Evolutionary conservation across 2,329 filamentous ascomycete species (phyloP), one percentile per base, ranked within the genome.

Genomic region (Talaromyces rugulosus): DNA sequence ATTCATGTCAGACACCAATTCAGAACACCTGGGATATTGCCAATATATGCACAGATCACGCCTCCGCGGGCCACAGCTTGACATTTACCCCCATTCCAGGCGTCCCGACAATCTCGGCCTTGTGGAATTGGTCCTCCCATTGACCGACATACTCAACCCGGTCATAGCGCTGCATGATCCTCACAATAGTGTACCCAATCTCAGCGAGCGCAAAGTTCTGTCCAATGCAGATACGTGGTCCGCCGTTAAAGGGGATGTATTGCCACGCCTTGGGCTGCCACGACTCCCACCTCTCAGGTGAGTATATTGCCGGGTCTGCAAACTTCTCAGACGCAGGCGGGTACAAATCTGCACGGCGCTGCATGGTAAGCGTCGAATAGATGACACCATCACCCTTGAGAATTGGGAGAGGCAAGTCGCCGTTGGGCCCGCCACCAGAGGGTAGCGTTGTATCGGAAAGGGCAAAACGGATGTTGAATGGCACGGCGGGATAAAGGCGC

Each of bases 201-300:
- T 68, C 65, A 27, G 63, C 64, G 23, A 71, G 58, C 36, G 70
- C 70, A 64, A 70, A 71, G 30, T 70, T 63, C 44, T 71, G 67
- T n/a, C 69, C 70, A 44, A 72, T 65, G 47, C 68, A 72, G 36
- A 68, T 70, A 27, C 68, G 59, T 1, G 69, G 70, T 0, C 69
- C 70, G 42, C 64, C 68, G 58, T 69, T 69, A 65, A 70, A 75
- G 33, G 66, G 70, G 28, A 65, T 66, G 64, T 66, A 72, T 1
- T 78, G 78, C 81, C 81, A 84, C 12, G 68, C 66, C 65, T 79
- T 80, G 0, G 81, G 81, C 6, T 76, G 80, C 81, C 81, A 83
- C 0, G 63, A 64, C 16, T 81, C 75, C 81, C 81, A 83, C 36
- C 82, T 67, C 61, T 83, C 82, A 0, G 82, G 82, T 5, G 75